Evolutionary conservation across 1,284 basidiomycete genomes (phyloP).

Genomic region (Rhodotorula sp.): DNA sequence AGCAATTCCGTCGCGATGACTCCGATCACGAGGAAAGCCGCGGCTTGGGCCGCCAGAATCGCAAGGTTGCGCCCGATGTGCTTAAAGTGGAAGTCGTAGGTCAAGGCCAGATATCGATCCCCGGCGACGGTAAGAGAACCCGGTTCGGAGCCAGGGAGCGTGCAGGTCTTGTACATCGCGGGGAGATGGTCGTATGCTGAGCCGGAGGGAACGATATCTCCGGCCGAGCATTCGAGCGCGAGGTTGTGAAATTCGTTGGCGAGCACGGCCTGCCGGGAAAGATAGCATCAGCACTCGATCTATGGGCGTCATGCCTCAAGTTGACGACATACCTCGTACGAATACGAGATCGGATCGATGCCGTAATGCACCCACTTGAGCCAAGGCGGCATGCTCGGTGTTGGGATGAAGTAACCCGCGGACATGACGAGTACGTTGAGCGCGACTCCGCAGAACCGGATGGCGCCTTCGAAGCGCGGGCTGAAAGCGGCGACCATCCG

Average conservation of each 20-base stretch:
- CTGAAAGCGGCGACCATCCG: slow-evolving; percentile 44
- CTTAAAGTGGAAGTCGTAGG: slow-evolving; percentile 49
- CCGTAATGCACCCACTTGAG: slow-evolving; percentile 45
- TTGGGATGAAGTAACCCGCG: slow-evolving; percentile 46
- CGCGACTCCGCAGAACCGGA: slow-evolving; percentile 44
- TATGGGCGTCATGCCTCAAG: neutral
- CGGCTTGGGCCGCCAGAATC: slow-evolving; percentile 50
- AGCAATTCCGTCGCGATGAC: slow-evolving; percentile 41
- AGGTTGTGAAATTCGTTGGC: slow-evolving; percentile 43
- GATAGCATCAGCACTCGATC: neutral
- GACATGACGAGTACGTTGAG: slow-evolving; percentile 46
- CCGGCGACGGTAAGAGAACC: slow-evolving; percentile 49
- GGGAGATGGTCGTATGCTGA: slow-evolving; percentile 33
- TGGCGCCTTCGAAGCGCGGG: slow-evolving; percentile 45
- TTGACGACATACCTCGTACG: slow-evolving; percentile 40
- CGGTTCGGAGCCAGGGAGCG: slow-evolving; percentile 49
- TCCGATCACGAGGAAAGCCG: slow-evolving; percentile 45
- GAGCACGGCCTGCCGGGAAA: slow-evolving; percentile 29
- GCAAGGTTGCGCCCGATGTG: slow-evolving; percentile 55
- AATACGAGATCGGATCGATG: slow-evolving; percentile 43
- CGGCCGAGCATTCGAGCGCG: slow-evolving; percentile 65
- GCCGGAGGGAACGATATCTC: slow-evolving; percentile 62
- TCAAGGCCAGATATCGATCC: slow-evolving; percentile 47
- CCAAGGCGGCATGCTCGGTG: slow-evolving; percentile 40
- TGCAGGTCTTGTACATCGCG: slow-evolving; percentile 46